Conservation (phyloP, 805 yeast species). For the Saturnispora dispora region DNA sequence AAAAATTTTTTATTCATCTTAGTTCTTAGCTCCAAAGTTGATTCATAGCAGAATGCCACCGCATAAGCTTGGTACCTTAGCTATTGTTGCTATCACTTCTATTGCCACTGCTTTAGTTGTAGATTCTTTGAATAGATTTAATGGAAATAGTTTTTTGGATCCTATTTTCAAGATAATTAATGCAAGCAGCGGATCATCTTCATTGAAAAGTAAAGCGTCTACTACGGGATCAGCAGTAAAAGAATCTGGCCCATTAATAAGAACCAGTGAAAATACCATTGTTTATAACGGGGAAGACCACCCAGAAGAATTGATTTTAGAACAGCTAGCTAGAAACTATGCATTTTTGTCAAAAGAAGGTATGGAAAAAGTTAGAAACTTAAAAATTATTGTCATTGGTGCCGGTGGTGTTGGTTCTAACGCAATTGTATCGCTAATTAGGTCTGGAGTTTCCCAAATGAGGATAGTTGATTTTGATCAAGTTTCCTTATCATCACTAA, state of each 20-base stretch:
- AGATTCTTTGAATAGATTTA: constrained; percentile 1
- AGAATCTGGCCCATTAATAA: neutral
- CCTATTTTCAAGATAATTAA: neutral
- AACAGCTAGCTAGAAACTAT: constrained; percentile 88
- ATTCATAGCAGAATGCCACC: neutral
- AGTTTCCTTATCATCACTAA: constrained; percentile 82
- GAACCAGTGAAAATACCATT: constrained; percentile 12
- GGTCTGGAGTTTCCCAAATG: constrained; percentile 79
- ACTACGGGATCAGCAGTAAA: neutral
- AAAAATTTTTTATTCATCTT: neutral
- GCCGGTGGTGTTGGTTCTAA: constrained; percentile 99
- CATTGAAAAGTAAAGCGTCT: neutral
- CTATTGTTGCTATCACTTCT: neutral
- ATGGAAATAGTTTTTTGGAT: neutral
- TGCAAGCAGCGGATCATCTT: neutral
- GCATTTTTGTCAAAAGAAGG: constrained; percentile 89
- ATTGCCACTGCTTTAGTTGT: constrained; percentile 4
- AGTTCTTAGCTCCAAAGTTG: neutral
- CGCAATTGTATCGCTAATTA: constrained; percentile 82
- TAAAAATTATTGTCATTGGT: constrained; percentile 74
- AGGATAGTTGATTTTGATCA: constrained; percentile 92
- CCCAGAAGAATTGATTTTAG: constrained; percentile 69
- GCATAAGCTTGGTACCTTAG: neutral
- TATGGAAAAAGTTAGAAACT: constrained; percentile 58
- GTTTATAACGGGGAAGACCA: constrained; percentile 15